Conservation (phyloP, 345 rosid genomes). For the Citrus australasica region DNA sequence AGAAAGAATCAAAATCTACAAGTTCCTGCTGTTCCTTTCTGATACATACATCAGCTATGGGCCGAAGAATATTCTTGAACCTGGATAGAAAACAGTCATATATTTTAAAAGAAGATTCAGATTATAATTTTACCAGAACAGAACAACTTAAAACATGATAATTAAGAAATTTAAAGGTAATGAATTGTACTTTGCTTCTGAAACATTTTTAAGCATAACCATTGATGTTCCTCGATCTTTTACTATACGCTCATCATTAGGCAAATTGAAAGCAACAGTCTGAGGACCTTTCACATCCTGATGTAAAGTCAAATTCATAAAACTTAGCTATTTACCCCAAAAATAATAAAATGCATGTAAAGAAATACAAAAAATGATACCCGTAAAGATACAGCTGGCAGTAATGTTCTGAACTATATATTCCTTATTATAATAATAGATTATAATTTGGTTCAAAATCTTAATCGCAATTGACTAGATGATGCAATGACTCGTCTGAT, state of each 20-base stretch:
- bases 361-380: neutral
- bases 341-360: neutral
- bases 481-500: neutral
- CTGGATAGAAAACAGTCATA: slow-evolving; percentile 31
- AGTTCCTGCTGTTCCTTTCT: slow-evolving; percentile 61
- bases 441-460: neutral
- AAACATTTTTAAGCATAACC: slow-evolving; percentile 92
- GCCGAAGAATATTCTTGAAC: slow-evolving; percentile 82
- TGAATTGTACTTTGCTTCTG: slow-evolving; percentile 70
- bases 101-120: slow-evolving; percentile 9
- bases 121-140: neutral
- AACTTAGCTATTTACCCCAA: neutral
- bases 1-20: slow-evolving; percentile 95
- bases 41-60: slow-evolving; percentile 71
- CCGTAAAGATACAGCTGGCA: neutral
- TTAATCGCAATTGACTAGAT: neutral
- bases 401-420: neutral
- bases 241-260: slow-evolving; percentile 89
- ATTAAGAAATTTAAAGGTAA: slow-evolving; percentile 12
- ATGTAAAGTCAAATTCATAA: slow-evolving; percentile 18
- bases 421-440: neutral
- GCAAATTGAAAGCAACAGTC: slow-evolving; percentile 91
- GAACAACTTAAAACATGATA: slow-evolving; percentile 10
- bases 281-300: slow-evolving; percentile 98
- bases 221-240: slow-evolving; percentile 93